These are phyloP conservation scores for Camelina sativa DNA, from an alignment of 345 rosid species.

Conservation along the genomic window DNA sequence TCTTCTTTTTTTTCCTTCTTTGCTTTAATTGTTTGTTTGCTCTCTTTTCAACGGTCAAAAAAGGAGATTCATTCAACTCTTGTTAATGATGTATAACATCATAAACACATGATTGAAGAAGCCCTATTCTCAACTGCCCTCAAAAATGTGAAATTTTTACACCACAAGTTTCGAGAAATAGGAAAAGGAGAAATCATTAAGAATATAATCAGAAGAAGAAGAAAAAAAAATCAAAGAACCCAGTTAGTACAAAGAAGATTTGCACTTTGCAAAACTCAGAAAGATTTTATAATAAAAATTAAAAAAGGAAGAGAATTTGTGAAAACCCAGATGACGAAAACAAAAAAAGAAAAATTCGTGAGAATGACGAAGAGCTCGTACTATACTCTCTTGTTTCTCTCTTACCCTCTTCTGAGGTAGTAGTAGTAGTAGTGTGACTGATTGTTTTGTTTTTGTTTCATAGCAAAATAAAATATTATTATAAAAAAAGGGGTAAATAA, in stretches of 20 bases:
- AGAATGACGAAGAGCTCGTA: constrained; percentile 39
- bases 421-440: constrained; percentile 11
- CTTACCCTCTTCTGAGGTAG: constrained; percentile 34
- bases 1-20: constrained; percentile 18
- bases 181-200: constrained; percentile 29
- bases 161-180: constrained; percentile 34
- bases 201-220: constrained; percentile 11
- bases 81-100: constrained; percentile 33
- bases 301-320: constrained; percentile 36
- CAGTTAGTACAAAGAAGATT: constrained; percentile 31
- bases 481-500: neutral
- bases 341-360: constrained; percentile 17
- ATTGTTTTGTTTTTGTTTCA: constrained; percentile 36
- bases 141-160: constrained; percentile 27
- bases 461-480: neutral
- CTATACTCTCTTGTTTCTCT: constrained; percentile 27
- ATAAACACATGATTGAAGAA: constrained; percentile 45
- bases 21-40: constrained; percentile 10
- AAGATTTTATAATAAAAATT: constrained; percentile 7
- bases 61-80: constrained; percentile 41
- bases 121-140: neutral
- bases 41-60: constrained; percentile 46
- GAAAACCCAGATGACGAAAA: constrained; percentile 40
- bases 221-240: neutral
- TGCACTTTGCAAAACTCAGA: constrained; percentile 29